These are phyloP conservation scores for Starmerella stigmatis DNA, from an alignment of 805 yeast species.

Conservation along the genomic window DNA sequence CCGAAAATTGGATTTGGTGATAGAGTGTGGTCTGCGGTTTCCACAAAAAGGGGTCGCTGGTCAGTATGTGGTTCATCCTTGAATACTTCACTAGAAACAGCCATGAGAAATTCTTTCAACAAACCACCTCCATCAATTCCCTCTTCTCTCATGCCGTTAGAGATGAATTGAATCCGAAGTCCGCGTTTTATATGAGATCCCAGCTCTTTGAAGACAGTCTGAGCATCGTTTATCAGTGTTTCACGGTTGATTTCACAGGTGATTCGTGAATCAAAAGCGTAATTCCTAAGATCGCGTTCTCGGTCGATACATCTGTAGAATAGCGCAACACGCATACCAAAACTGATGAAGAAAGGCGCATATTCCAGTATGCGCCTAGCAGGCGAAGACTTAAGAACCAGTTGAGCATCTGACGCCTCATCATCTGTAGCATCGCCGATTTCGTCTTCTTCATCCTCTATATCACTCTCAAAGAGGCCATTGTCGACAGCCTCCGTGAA, in stretches of 20 bases:
- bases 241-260: conserved; percentile 46
- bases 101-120: conserved; percentile 78
- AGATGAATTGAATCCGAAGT: conserved; percentile 55
- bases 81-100: conserved; percentile 62
- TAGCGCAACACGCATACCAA: conserved; percentile 59
- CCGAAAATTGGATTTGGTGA: conserved; percentile 53
- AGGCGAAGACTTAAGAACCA: conserved; percentile 17
- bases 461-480: background rate
- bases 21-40: conserved; percentile 46
- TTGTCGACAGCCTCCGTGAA: conserved; percentile 3
- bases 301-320: conserved; percentile 53
- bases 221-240: conserved; percentile 65
- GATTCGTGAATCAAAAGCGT: background rate
- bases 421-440: conserved; percentile 21
- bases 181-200: conserved; percentile 50
- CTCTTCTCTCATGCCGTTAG: conserved; percentile 64
- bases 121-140: conserved; percentile 98
- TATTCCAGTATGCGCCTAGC: conserved; percentile 44
- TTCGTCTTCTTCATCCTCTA: conserved; percentile 22
- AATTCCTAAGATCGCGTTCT: conserved; percentile 33
- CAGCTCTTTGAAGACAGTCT: conserved; percentile 41
- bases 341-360: conserved; percentile 72
- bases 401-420: conserved; percentile 2
- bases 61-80: conserved; percentile 1
- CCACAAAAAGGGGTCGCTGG: conserved; percentile 32